Evolutionary conservation across 257 asterid genomes (phyloP).

Genomic region (Plantago ovata): DNA sequence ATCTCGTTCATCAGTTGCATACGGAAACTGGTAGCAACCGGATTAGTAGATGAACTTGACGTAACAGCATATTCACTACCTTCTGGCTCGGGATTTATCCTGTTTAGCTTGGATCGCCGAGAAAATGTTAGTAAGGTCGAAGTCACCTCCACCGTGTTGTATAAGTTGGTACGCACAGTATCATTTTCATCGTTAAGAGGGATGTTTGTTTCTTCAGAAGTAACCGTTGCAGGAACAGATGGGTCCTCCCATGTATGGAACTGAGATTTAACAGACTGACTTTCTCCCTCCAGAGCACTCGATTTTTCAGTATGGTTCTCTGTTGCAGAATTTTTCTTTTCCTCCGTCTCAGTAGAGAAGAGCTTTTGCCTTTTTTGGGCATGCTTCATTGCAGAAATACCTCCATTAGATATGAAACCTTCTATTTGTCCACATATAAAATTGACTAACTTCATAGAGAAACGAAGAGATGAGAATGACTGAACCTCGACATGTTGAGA

Average conservation of each 20-base stretch:
- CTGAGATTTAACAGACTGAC: not conserved
- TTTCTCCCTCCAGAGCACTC: conserved; percentile 18
- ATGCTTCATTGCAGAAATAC: conserved; percentile 26
- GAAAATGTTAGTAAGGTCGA: conserved; percentile 1
- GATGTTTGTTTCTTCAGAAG: conserved; percentile 25
- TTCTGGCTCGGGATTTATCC: not conserved
- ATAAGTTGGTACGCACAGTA: conserved; percentile 13
- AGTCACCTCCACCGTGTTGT: not conserved
- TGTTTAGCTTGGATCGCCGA: conserved; percentile 1
- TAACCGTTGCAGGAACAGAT: conserved; percentile 13
- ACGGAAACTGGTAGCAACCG: conserved; percentile 11
- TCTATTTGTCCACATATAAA: not conserved
- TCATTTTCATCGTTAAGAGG: conserved; percentile 22
- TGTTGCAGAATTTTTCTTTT: conserved; percentile 13
- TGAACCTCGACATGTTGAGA: conserved; percentile 25
- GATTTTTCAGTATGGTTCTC: conserved; percentile 12
- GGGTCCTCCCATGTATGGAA: conserved; percentile 3
- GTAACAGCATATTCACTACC: conserved; percentile 16
- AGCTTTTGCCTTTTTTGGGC: conserved; percentile 15
- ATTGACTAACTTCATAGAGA: not conserved
- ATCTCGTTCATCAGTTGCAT: conserved; percentile 28
- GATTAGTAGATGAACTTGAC: conserved; percentile 22
- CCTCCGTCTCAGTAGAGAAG: too few relatives aligned
- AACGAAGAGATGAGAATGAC: not conserved
- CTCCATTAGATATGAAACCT: conserved; percentile 6